Conservation (phyloP, 352 stramenopile species). For the Pythium monospermum region DNA sequence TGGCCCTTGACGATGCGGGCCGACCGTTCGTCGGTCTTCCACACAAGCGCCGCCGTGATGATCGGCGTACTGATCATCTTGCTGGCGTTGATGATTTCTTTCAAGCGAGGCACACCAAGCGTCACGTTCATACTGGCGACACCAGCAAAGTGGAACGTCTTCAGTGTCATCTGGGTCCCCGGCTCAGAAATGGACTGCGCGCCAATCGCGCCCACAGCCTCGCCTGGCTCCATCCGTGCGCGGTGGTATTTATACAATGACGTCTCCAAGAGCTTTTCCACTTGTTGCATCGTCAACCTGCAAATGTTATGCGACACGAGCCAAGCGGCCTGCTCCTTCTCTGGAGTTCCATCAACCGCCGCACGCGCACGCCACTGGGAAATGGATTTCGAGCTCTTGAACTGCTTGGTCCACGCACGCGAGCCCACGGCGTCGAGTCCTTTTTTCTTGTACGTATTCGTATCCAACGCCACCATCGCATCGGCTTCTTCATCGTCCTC, state of each 20-base stretch:
- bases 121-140: conserved; percentile 99
- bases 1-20: conserved; percentile 98
- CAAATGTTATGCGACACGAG: conserved; percentile 89
- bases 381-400: conserved; percentile 42
- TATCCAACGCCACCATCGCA: conserved; percentile 39
- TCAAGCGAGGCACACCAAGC: conserved; percentile 98
- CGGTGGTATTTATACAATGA: conserved; percentile 86
- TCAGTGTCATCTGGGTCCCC: conserved; percentile 95
- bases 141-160: conserved; percentile 99
- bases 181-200: conserved; percentile 97
- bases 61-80: conserved; percentile 99
- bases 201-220: conserved; percentile 96
- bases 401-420: conserved; percentile 56
- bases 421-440: conserved; percentile 58
- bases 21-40: conserved; percentile 95
- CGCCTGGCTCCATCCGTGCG: conserved; percentile 91
- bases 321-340: conserved; percentile 74
- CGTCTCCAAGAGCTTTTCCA: conserved; percentile 72
- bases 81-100: conserved; percentile 95
- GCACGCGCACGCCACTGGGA: conserved; percentile 53
- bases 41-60: conserved; percentile 97
- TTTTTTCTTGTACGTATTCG: conserved; percentile 60
- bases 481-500: conserved; percentile 44
- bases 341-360: conserved; percentile 36
- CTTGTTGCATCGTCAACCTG: conserved; percentile 79